phyloP scores from a whole-genome alignment of 495 filamentous ascomycete genomes.

The Lasiosphaeris hirsuta region DNA sequence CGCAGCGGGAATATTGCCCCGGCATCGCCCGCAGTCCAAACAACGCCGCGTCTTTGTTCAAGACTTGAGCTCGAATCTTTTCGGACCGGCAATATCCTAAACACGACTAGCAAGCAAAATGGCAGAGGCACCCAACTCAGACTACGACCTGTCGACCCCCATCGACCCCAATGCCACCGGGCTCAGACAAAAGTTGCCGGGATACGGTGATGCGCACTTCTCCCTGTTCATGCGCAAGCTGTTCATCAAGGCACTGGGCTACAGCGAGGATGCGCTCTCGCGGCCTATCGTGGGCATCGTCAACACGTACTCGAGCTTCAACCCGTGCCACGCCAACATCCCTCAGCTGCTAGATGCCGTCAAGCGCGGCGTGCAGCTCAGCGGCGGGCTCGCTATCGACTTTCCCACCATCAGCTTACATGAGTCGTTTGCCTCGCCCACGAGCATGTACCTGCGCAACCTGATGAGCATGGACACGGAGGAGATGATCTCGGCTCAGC shows the following conservation, averaged over 20 bases:
- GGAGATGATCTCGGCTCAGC: constrained; percentile 66
- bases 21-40: no score
- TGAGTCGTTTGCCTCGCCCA: constrained; percentile 60
- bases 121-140: constrained; percentile 19
- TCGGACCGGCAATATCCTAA: no score
- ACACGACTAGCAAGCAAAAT: no score
- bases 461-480: constrained; percentile 72
- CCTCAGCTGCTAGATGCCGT: constrained; percentile 65
- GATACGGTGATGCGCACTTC: constrained; percentile 69
- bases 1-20: no score
- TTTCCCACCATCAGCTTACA: constrained; percentile 66
- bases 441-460: constrained; percentile 67
- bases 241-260: constrained; percentile 68
- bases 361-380: constrained; percentile 59
- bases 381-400: constrained; percentile 59
- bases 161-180: constrained; percentile 46
- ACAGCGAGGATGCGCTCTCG: constrained; percentile 62
- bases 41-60: no score
- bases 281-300: constrained; percentile 64
- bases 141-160: constrained; percentile 53
- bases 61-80: no score
- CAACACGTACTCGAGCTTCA: constrained; percentile 64
- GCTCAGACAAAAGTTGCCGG: constrained; percentile 57
- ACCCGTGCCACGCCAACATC: constrained; percentile 65
- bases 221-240: constrained; percentile 66